Evolutionary conservation across 75 land plant genomes (phyloP), one percentile per base, ranked within the genome.

Genomic region (Cupressus sempervirens): DNA sequence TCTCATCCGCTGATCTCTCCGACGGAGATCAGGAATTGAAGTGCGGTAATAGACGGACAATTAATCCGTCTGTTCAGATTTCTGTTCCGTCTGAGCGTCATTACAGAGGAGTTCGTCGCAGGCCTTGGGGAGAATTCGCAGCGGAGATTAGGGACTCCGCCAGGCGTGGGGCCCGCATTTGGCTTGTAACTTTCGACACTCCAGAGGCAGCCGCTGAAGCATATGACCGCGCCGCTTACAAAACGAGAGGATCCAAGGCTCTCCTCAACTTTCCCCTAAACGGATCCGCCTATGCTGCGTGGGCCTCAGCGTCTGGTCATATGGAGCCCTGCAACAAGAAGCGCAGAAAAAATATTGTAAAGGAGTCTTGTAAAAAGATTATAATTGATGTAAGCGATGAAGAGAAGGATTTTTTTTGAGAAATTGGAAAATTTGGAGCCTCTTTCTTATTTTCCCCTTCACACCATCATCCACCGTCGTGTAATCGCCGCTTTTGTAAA

Each of bases 171-270:
- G 89, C 94, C 7, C 76, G 93, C 36, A 89, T 90, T 35, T 93
- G 94, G 94, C 86, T 93, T 38, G 94, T 93, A 70, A 93, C 94
- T 12, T 93, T 93, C 56, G 93, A 93, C 85, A 90, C 91, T 1
- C 89, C 94, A 0, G 91, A 93, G 72, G 88, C 88, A 8, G 94
- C 94, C 45, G 94, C 94, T 36, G 73, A 82, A 5, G 94, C 94
- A 13, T 93, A 92, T 83, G 94, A 93, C 67, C 92, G 88, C 41
- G 94, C 94, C 38, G 94, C 94, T 9, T 84, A 91, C 7, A 80
- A 87, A 1, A 86, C 92, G 86, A 34, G 91, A 30, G 94, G 94
- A 30, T 88, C 83, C 84, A 88, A 88, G 32, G 94, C 93, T 15
- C 85, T 89, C 54, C 89, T 92, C 73, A 93, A 90, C 86, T 90